Evolutionary conservation across 23 red algal genomes (phyloP).

Genomic region (Gracilariopsis chorda): DNA sequence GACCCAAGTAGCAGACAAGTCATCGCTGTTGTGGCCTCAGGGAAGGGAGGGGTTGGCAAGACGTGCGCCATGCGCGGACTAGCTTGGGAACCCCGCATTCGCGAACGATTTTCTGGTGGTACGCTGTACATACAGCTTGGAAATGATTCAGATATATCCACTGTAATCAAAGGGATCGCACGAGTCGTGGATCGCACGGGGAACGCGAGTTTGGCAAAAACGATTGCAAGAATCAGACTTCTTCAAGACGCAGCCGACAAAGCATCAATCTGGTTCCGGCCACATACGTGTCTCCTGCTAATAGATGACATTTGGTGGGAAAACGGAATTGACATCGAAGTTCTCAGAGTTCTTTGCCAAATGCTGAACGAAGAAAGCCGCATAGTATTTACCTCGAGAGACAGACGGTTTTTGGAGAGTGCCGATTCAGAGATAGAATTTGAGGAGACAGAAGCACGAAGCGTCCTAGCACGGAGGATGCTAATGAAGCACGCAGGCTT

Average conservation of each 20-base stretch:
- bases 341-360: neutral
- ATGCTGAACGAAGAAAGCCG: too few relatives aligned
- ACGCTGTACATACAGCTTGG: constrained; percentile 2
- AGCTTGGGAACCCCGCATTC: neutral
- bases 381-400: neutral
- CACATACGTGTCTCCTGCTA: neutral
- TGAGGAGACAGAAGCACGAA: neutral
- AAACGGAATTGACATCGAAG: constrained; percentile 7
- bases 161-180: neutral
- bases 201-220: neutral
- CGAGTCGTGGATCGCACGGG: neutral
- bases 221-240: neutral
- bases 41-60: constrained; percentile 31
- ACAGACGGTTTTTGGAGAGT: neutral
- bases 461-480: neutral
- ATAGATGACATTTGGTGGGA: constrained; percentile 35
- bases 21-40: neutral
- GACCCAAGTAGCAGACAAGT: neutral
- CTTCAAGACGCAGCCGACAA: neutral
- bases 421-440: neutral
- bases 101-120: neutral
- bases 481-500: neutral
- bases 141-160: neutral
- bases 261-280: neutral
- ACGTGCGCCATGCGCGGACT: constrained; percentile 11